Base-by-base conservation (phyloP, 1,284 basidiomycete species). In the Cryptococcus neoformans region DNA sequence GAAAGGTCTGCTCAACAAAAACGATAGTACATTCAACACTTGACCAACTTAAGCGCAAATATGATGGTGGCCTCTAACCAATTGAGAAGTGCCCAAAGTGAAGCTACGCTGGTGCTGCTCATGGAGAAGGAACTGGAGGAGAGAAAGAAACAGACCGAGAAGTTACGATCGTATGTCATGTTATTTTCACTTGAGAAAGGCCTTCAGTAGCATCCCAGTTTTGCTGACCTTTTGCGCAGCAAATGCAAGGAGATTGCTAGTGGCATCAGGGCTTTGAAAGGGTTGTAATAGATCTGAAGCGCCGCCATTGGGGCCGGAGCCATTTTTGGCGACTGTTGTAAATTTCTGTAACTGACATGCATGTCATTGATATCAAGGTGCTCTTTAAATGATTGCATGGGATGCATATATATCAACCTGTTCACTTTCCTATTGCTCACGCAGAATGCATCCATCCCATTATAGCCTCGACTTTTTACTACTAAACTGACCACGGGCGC, bases 21-120 rank as follows among this genome's bases (percentile, higher is more conserved):
- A 28, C 1, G 8, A 21, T 58, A 75, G 74, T 76, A 75, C 49
- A 69, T 76, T 21, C 72, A 75, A 60, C 74, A 76, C 54, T 47
- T 76, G 44, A 66, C 63, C 1, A 75, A 76, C 55, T 57, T 76
- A 8, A 65, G 72, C 0, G 72, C 73, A 11, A 73, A 63, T 1
- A 73, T 76, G 69, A 76, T 76, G 70, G 66, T 76, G 0, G 57
- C 69, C 5, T 67, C 68, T 2, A 76, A 76, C 51, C 69, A 73
- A 59, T 64, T 72, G 3, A 59, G 74, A 2, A 62, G 65, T 5
- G 63, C 70, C 3, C 74, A 75, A 48, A 72, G 73, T 41, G 74
- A 76, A 45, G 62, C 68, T 34, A 74, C 74, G n/a, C 58, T 76
- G 16, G 69, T 74, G 9, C 55, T 76, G 59, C 59, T 76, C 35